A percentile compares a stretch with the other conserved stretches of the same genome.
Conservation (phyloP, 2,329 filamentous ascomycete genomes). For the Cladosporium sphaerospermum region DNA sequence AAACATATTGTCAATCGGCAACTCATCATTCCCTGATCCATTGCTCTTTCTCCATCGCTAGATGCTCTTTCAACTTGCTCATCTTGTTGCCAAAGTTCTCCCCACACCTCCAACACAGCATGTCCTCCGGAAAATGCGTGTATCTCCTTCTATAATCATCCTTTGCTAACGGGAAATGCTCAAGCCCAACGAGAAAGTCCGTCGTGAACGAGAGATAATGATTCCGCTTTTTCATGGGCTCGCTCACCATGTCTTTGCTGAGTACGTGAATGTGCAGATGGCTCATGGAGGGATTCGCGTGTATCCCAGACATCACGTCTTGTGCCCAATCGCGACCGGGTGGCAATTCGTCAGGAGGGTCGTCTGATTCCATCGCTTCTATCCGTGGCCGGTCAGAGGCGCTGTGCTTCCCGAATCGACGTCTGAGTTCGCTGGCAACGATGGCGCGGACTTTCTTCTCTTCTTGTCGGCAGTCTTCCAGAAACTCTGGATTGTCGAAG, state of each 20-base stretch:
- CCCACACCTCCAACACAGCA: slow-evolving; percentile 82
- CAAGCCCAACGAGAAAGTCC: slow-evolving; percentile 71
- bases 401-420: slow-evolving; percentile 60
- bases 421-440: slow-evolving; percentile 68
- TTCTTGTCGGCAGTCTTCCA: slow-evolving; percentile 57
- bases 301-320: slow-evolving; percentile 72
- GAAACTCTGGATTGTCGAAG: slow-evolving; percentile 64
- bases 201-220: slow-evolving; percentile 93
- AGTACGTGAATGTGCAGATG: slow-evolving; percentile 88
- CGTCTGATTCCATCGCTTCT: slow-evolving; percentile 51
- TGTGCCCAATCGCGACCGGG: slow-evolving; percentile 68
- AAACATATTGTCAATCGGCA: no score
- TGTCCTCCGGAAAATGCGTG: slow-evolving; percentile 50
- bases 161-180: slow-evolving; percentile 67
- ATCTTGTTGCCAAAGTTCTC: slow-evolving; percentile 69
- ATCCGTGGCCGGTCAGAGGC: slow-evolving; percentile 57
- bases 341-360: slow-evolving; percentile 47
- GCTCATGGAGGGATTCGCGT: slow-evolving; percentile 84
- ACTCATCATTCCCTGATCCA: slow-evolving; percentile 60
- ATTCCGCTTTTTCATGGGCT: slow-evolving; percentile 67
- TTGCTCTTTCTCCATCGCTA: slow-evolving; percentile 64
- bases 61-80: slow-evolving; percentile 65
- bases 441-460: slow-evolving; percentile 55
- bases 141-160: slow-evolving; percentile 63
- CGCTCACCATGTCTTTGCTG: slow-evolving; percentile 69